Evolutionary conservation across 2,329 filamentous ascomycete genomes (phyloP).

Genomic region (Alternaria rosae): DNA sequence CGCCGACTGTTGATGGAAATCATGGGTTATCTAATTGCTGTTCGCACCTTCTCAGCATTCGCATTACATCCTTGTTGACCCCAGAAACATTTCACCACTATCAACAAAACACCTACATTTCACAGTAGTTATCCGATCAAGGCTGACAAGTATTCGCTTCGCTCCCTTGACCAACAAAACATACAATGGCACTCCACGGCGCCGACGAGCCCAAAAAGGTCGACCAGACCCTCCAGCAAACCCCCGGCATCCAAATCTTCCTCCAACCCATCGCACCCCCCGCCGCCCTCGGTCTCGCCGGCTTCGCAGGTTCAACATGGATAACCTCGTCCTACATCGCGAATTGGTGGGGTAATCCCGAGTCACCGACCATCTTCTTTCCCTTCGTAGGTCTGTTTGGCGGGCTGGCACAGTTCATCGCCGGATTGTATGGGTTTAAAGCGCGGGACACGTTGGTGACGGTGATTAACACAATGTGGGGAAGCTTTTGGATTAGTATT

Average conservation of each 20-base stretch:
- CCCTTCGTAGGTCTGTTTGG: background rate
- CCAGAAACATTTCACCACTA: no score
- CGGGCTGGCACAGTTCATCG: conserved; percentile 2
- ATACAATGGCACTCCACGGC: background rate
- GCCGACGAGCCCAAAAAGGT: background rate
- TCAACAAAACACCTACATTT: no score
- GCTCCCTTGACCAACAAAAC: no score
- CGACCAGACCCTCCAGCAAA: background rate
- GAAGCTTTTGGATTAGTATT: background rate
- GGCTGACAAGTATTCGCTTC: no score
- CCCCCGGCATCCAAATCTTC: conserved; percentile 3
- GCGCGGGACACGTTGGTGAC: background rate
- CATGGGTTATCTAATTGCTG: no score
- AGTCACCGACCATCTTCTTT: background rate
- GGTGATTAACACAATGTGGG: conserved; percentile 1
- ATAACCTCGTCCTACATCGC: conserved; percentile 1
- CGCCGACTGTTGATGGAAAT: background rate
- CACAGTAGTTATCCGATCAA: no score
- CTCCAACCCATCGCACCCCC: background rate
- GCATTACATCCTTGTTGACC: no score
- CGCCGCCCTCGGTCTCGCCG: conserved; percentile 2
- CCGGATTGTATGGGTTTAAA: background rate
- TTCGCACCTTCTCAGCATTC: background rate
- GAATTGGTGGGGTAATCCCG: background rate
- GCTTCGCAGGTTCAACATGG: conserved; percentile 1